phyloP scores from a whole-genome alignment of 768 basidiomycete species.

The Xerocomellus dryophilus region DNA sequence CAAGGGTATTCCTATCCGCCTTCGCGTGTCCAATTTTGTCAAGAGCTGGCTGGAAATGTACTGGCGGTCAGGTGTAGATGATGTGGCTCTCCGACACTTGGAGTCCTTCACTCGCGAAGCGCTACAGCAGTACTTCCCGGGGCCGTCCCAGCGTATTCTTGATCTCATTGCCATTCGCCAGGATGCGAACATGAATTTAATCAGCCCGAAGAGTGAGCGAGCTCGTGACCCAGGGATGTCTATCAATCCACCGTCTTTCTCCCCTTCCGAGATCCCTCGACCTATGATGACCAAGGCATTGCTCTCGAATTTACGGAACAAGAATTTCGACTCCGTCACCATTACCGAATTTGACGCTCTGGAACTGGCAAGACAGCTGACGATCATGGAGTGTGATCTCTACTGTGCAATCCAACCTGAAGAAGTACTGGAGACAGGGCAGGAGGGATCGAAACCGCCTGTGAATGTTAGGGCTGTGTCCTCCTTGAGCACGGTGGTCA shows the following conservation, averaged over 20 bases:
- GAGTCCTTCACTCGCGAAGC: constrained; percentile 62
- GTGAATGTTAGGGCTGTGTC: constrained; percentile 80
- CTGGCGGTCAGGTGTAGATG: constrained; percentile 80
- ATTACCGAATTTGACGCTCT: constrained; percentile 91
- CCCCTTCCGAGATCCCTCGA: constrained; percentile 71
- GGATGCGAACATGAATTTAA: constrained; percentile 43
- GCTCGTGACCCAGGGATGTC: constrained; percentile 74
- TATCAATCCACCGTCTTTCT: constrained; percentile 54
- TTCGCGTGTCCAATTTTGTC: constrained; percentile 89
- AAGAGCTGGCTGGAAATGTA: constrained; percentile 92
- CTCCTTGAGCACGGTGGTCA: constrained; percentile 86
- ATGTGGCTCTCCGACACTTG: constrained; percentile 54
- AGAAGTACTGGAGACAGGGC: constrained; percentile 83
- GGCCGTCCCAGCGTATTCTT: constrained; percentile 68
- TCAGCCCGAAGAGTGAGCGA: constrained; percentile 60
- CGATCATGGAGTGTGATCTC: constrained; percentile 86
- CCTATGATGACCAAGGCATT: constrained; percentile 83
- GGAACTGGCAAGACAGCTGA: constrained; percentile 91
- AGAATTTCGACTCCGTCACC: constrained; percentile 56
- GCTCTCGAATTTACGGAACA: constrained; percentile 62
- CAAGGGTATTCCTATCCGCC: constrained; percentile 86
- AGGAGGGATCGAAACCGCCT: constrained; percentile 61
- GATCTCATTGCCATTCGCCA: constrained; percentile 61
- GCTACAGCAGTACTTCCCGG: constrained; percentile 58
- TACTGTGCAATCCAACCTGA: constrained; percentile 85